Base-by-base conservation (phyloP, 2,329 filamentous ascomycete genomes). In the Biscogniauxia sp. region DNA sequence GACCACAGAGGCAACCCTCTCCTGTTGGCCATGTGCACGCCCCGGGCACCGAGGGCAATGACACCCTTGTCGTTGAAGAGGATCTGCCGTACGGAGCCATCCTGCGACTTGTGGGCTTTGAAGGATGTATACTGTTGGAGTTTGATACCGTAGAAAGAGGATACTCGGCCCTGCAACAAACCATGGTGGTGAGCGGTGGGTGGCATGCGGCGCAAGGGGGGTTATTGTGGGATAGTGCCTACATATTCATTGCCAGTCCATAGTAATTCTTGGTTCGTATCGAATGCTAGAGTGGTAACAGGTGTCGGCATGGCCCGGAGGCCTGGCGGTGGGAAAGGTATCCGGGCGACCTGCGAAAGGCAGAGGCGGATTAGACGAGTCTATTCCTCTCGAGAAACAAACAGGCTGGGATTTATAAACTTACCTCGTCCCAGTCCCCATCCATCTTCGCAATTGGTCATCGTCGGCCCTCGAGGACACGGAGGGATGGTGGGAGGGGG, bases 171-270 rank as follows among this genome's bases (percentile, higher is more conserved):
- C 92, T 97, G 59, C 68, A 66, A 49, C 20, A 53, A 52, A 7
- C 11, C 2, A 32, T 32, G 3, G 6, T 50, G 53, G 53, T 71
- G 49, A 71, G 63, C 54, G 5, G 23, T 23, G 23, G 23, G 23
- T 23, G 23, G 23, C 23, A 23, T 32, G 11, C 28, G 28, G 9
- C 26, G 51, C 28, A 56, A 41, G n/a, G 25, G 15, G 0, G 15
- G 51, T n/a, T n/a, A n/a, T n/a, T n/a, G n/a, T 41, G 13, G 53
- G 17, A 19, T 1, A 17, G 19, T 9, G 23, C 85, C 80, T 81
- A 95, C 92, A 82, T 88, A 92, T 79, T 95, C 91, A 75, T 95
- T 96, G 53, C 93, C 96, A 2, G 88, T 87, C 95, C 96, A 99
- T 57, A 99, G 78, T 41, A 99, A 83, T 75, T 99, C 95, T 75